Percentiles rank a stretch among this genome's conserved stretches.
Evolutionary conservation across 1,139 yeast species (phyloP).

Genomic region (Taphrina communis): DNA sequence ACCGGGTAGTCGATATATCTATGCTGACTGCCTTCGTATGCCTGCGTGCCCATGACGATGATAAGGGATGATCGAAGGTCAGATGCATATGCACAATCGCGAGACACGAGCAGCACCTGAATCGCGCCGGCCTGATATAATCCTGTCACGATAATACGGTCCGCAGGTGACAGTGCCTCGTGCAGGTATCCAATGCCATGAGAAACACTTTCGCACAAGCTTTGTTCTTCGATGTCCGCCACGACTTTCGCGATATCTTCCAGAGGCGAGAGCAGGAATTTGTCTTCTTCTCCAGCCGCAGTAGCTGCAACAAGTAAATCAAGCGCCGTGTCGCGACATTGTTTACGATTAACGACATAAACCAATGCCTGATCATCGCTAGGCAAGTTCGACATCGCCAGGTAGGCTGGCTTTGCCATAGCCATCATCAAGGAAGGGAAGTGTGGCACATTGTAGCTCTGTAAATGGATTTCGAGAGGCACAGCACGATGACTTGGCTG

Average conservation of each 20-base stretch:
- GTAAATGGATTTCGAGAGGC: constrained; percentile 66
- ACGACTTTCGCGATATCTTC: constrained; percentile 56
- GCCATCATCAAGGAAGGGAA: constrained; percentile 61
- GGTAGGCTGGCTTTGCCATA: constrained; percentile 60
- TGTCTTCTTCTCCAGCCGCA: constrained; percentile 52
- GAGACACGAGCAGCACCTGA: constrained; percentile 63
- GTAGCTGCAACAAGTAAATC: constrained; percentile 56
- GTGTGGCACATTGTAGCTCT: constrained; percentile 58
- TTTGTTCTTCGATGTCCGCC: constrained; percentile 55
- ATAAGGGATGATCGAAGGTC: constrained; percentile 64
- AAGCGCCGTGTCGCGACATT: constrained; percentile 61
- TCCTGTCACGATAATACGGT: constrained; percentile 61
- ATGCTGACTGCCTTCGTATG: constrained; percentile 74
- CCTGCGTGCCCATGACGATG: constrained; percentile 72
- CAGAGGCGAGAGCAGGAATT: constrained; percentile 52
- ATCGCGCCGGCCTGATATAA: constrained; percentile 61
- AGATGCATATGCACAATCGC: constrained; percentile 59
- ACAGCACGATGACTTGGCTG: constrained; percentile 64
- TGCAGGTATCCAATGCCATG: constrained; percentile 74
- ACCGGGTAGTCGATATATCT: constrained; percentile 72
- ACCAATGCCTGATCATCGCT: constrained; percentile 56
- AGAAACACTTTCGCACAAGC: constrained; percentile 57
- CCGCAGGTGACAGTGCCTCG: constrained; percentile 64
- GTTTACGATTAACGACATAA: constrained; percentile 64
- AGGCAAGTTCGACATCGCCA: constrained; percentile 49